A percentile compares a stretch with the other conserved stretches of the same genome.
phyloP scores from a whole-genome alignment of 2,329 filamentous ascomycete genomes.

The Xylogone sp. region DNA sequence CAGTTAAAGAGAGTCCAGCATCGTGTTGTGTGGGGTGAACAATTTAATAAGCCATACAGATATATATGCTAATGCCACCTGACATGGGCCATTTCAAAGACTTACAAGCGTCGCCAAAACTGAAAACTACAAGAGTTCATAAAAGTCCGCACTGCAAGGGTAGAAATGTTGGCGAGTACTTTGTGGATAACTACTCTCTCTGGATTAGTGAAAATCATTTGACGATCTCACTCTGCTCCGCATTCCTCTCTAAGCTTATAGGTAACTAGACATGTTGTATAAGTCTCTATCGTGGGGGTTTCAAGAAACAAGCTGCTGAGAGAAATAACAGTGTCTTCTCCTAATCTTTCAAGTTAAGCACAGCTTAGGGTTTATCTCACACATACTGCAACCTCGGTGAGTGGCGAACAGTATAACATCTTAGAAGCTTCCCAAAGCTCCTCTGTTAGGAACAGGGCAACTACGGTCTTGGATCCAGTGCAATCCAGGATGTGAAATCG shows the following conservation, averaged over 20 bases:
- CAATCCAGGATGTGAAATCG: constrained; percentile 79
- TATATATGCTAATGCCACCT: too few relatives aligned
- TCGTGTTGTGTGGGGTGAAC: too few relatives aligned
- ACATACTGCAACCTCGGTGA: constrained; percentile 12
- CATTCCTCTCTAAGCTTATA: constrained; percentile 14
- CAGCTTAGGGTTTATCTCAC: constrained; percentile 11
- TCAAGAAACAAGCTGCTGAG: constrained; percentile 14
- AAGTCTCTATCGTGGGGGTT: constrained; percentile 7
- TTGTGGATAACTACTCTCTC: constrained; percentile 9
- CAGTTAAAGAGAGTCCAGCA: too few relatives aligned
- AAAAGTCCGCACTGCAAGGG: constrained; percentile 9
- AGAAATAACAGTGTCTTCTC: constrained; percentile 14
- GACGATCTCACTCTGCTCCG: constrained; percentile 18
- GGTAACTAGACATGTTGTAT: constrained; percentile 11
- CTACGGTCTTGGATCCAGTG: constrained; percentile 92
- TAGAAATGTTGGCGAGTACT: constrained; percentile 18
- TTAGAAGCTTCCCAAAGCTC: constrained; percentile 8
- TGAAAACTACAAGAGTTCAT: constrained; percentile 12
- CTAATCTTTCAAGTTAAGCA: constrained; percentile 11
- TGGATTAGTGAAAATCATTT: constrained; percentile 18
- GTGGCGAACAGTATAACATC: constrained; percentile 6
- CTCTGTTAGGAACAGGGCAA: too few relatives aligned
- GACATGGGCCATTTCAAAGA: too few relatives aligned
- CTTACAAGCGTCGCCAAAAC: too few relatives aligned
- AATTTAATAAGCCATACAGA: too few relatives aligned